A percentile compares a stretch with the other conserved stretches of the same genome.
These are phyloP conservation scores for Maudiozyma pseudohumilis DNA, from an alignment of 805 yeast genomes.

Conservation along the genomic window DNA sequence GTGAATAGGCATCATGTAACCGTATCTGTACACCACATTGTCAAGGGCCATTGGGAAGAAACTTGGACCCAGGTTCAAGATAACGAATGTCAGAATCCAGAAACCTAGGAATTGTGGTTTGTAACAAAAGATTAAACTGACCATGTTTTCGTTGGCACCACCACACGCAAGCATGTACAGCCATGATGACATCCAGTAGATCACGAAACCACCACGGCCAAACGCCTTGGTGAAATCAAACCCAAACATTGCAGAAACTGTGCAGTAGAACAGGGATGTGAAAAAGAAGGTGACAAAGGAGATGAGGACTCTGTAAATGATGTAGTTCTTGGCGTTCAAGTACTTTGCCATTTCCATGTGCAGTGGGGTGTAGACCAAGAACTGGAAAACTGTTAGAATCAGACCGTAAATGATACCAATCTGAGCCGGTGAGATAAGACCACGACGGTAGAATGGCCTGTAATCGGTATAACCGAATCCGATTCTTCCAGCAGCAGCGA, in stretches of 20 bases:
- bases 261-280: slow-evolving; percentile 46
- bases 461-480: slow-evolving; percentile 33
- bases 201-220: slow-evolving; percentile 62
- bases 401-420: slow-evolving; percentile 66
- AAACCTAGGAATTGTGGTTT: slow-evolving; percentile 59
- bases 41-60: slow-evolving; percentile 55
- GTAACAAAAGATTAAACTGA: slow-evolving; percentile 38
- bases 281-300: slow-evolving; percentile 44
- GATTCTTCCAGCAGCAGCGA: slow-evolving; percentile 24
- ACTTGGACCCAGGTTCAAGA: slow-evolving; percentile 57
- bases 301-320: slow-evolving; percentile 41
- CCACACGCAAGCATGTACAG: slow-evolving; percentile 70
- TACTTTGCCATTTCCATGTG: slow-evolving; percentile 41
- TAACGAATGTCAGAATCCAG: slow-evolving; percentile 64
- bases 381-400: slow-evolving; percentile 62
- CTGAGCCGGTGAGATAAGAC: slow-evolving; percentile 55
- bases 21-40: slow-evolving; percentile 47
- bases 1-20: slow-evolving; percentile 61
- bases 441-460: slow-evolving; percentile 40
- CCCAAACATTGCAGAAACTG: slow-evolving; percentile 59
- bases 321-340: slow-evolving; percentile 35
- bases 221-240: slow-evolving; percentile 46
- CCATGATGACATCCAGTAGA: slow-evolving; percentile 60
- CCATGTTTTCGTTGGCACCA: slow-evolving; percentile 58
- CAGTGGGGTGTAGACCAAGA: slow-evolving; percentile 45